phyloP scores from a whole-genome alignment of 371 early-diverging fungal genomes.

The Mucor plumbeus region DNA sequence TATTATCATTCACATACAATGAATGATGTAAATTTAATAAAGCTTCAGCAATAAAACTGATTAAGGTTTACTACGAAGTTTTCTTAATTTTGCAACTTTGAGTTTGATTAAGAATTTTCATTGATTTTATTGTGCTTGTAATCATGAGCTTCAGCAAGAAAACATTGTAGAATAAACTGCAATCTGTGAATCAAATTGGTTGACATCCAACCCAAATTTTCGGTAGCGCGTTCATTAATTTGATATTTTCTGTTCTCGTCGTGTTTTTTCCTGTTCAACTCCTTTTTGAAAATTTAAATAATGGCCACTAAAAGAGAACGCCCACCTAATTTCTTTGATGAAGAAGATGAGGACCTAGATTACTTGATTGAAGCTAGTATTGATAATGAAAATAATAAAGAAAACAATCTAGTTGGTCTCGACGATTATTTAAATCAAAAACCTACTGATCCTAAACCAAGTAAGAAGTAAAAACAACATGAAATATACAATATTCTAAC shows the following conservation, averaged over 20 bases:
- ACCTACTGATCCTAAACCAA: conserved; percentile 1
- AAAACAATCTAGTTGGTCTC: conserved; percentile 12
- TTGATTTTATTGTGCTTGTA: too few species aligned
- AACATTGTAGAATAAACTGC: too few species aligned
- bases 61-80: too few species aligned
- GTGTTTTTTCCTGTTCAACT: conserved; percentile 18
- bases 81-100: too few species aligned
- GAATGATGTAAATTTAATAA: too few species aligned
- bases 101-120: too few species aligned
- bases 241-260: neutral
- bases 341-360: conserved; percentile 23
- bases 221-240: conserved; percentile 1
- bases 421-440: conserved; percentile 20
- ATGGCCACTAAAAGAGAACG: conserved; percentile 17
- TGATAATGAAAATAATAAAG: conserved; percentile 11
- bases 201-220: neutral
- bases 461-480: conserved; percentile 1
- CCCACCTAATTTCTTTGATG: conserved; percentile 16
- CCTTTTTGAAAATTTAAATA: conserved; percentile 9
- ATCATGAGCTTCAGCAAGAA: too few species aligned
- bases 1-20: too few species aligned
- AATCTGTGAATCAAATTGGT: too few species aligned
- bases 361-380: conserved; percentile 22
- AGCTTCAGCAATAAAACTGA: too few species aligned
- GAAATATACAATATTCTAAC: neutral